A percentile compares a stretch with the other conserved stretches of the same genome.
Evolutionary conservation across 129 eudicot species (phyloP).

Genomic region (Tagetes erecta): DNA sequence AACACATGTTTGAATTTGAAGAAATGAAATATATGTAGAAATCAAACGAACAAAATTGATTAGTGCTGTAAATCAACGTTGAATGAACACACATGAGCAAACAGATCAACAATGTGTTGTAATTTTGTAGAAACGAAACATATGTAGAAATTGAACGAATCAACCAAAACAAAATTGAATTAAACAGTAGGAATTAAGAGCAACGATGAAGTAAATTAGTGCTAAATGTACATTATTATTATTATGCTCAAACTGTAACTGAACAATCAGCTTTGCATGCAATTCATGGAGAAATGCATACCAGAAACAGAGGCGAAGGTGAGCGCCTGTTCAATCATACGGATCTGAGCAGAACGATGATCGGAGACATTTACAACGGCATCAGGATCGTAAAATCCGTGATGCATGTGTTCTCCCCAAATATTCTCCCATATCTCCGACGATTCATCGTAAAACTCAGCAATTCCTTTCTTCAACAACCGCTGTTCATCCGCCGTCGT

Average conservation of each 20-base stretch:
- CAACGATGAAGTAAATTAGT: not conserved
- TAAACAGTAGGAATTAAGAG: not conserved
- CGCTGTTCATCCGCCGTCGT: constrained; percentile 31
- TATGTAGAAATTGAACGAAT: no score
- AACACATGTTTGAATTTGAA: not conserved
- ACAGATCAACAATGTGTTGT: no score
- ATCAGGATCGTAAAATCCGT: constrained; percentile 72
- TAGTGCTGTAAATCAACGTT: no score
- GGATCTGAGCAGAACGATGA: constrained; percentile 89
- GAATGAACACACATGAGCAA: no score
- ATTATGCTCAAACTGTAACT: no score
- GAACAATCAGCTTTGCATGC: not conserved
- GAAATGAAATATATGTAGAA: not conserved
- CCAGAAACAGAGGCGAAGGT: constrained; percentile 69
- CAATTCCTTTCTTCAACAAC: constrained; percentile 75
- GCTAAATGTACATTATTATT: no score
- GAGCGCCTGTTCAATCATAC: constrained; percentile 85
- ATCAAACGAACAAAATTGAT: constrained; percentile 11
- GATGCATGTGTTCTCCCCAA: constrained; percentile 99
- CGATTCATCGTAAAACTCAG: constrained; percentile 86
- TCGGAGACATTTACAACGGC: constrained; percentile 50
- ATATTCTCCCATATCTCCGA: constrained; percentile 88
- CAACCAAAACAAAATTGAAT: no score
- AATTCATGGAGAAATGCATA: constrained; percentile 4
- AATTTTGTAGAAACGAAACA: no score